These are phyloP conservation scores for Saccharomycopsis malanga DNA, from an alignment of 805 yeast species.

Conservation along the genomic window DNA sequence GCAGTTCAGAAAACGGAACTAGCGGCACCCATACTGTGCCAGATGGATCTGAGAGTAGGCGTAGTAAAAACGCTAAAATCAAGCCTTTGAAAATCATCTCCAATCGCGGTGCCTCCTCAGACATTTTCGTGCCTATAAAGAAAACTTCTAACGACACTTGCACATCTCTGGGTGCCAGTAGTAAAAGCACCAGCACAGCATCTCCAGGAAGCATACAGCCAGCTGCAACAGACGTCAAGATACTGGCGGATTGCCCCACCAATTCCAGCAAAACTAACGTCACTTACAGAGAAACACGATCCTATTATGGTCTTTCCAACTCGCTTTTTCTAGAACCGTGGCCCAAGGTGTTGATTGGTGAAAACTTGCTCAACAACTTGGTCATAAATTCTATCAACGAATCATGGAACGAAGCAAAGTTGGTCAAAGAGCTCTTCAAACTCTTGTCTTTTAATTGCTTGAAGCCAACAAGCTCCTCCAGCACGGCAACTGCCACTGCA, in stretches of 20 bases:
- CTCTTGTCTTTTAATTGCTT: slow-evolving; percentile 44
- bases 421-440: slow-evolving; percentile 47
- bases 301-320: slow-evolving; percentile 53
- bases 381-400: slow-evolving; percentile 25
- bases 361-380: slow-evolving; percentile 33
- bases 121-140: slow-evolving; percentile 6
- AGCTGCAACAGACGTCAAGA: background rate
- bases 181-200: background rate
- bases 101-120: slow-evolving; percentile 34
- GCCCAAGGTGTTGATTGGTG: slow-evolving; percentile 63
- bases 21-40: background rate
- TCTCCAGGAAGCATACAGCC: background rate
- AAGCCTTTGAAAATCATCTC: slow-evolving; percentile 41
- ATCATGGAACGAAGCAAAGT: slow-evolving; percentile 24
- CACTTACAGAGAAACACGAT: background rate
- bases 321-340: slow-evolving; percentile 55
- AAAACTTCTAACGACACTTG: too few relatives aligned
- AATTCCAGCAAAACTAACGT: background rate
- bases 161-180: too few relatives aligned
- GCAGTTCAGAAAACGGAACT: background rate
- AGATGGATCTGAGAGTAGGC: too few relatives aligned
- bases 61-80: slow-evolving; percentile 24
- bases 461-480: background rate
- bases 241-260: too few relatives aligned
- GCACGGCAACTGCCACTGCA: background rate